phyloP scores from a whole-genome alignment of 305 asterid species.

The Plantago coronopus region DNA sequence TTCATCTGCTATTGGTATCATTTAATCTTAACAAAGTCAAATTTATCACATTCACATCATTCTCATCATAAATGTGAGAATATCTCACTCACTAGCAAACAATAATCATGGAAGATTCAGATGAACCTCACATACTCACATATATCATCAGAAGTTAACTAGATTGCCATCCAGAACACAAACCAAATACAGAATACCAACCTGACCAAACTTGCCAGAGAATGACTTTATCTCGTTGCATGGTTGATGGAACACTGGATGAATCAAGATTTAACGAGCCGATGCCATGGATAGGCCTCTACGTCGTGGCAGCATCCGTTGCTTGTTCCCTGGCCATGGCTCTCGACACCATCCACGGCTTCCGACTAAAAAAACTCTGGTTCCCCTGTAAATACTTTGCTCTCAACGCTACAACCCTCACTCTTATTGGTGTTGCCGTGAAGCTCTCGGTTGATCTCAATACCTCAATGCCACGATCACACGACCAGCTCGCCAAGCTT shows the following conservation, averaged over 20 bases:
- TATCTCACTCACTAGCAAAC: too few relatives aligned
- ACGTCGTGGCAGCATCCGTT: conserved; percentile 55
- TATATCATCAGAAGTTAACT: too few relatives aligned
- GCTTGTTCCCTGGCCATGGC: conserved; percentile 60
- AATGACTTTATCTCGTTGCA: conserved; percentile 50
- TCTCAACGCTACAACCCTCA: conserved; percentile 63
- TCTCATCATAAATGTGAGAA: too few relatives aligned
- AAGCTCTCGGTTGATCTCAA: conserved; percentile 65
- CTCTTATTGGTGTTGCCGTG: conserved; percentile 54
- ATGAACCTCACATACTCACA: too few relatives aligned
- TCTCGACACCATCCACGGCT: conserved; percentile 44
- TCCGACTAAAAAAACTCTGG: conserved; percentile 47
- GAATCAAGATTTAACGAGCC: conserved; percentile 63
- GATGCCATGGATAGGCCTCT: conserved; percentile 75
- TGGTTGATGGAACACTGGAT: conserved; percentile 43
- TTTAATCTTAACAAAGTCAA: too few relatives aligned
- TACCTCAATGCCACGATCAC: conserved; percentile 71
- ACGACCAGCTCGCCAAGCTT: conserved; percentile 72
- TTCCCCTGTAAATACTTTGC: conserved; percentile 65
- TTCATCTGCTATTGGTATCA: too few relatives aligned
- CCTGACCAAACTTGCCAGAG: not conserved
- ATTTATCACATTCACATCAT: too few relatives aligned
- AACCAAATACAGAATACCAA: not conserved
- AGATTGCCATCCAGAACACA: not conserved
- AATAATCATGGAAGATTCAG: too few relatives aligned